Conservation (phyloP, 768 basidiomycete genomes). For the Chiua virens region DNA sequence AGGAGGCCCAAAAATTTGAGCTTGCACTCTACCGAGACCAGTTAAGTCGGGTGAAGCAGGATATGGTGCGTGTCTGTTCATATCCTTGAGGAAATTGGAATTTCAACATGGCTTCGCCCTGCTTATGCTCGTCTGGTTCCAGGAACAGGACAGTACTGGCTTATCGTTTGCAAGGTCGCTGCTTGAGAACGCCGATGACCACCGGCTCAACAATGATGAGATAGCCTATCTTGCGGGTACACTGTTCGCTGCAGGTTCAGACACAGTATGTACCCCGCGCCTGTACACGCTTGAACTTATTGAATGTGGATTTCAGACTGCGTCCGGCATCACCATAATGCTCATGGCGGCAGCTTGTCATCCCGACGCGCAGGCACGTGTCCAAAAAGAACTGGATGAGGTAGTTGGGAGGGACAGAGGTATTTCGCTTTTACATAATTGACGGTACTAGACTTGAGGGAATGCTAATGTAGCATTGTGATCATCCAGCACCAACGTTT, state of each 20-base stretch:
- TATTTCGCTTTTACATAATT: not conserved
- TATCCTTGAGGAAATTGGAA: too few relatives aligned
- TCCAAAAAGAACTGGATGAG: slow-evolving; percentile 51
- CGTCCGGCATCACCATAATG: slow-evolving; percentile 47
- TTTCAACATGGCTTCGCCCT: too few relatives aligned
- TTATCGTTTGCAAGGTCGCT: slow-evolving; percentile 50
- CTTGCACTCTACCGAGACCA: slow-evolving; percentile 49
- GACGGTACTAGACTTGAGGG: too few relatives aligned
- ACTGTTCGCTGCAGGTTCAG: slow-evolving; percentile 61
- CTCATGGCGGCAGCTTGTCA: slow-evolving; percentile 52
- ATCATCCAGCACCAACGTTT: slow-evolving; percentile 32
- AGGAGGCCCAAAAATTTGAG: slow-evolving; percentile 51
- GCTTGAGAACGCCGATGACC: slow-evolving; percentile 46
- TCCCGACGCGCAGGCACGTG: slow-evolving; percentile 46
- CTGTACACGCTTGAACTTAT: not conserved
- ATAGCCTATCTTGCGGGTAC: slow-evolving; percentile 57
- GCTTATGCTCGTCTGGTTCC: not conserved
- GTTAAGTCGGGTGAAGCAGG: slow-evolving; percentile 19
- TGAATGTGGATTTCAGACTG: slow-evolving; percentile 32
- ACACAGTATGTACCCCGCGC: slow-evolving; percentile 37
- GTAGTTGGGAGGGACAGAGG: slow-evolving; percentile 42
- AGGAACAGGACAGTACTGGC: slow-evolving; percentile 9
- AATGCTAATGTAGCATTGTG: not conserved
- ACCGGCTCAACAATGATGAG: slow-evolving; percentile 50
- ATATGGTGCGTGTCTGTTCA: slow-evolving; percentile 1